Evolutionary conservation across 108 stramenopile genomes (phyloP), one percentile per base, ranked within the genome.

Genomic region (Skeletonema grethae): DNA sequence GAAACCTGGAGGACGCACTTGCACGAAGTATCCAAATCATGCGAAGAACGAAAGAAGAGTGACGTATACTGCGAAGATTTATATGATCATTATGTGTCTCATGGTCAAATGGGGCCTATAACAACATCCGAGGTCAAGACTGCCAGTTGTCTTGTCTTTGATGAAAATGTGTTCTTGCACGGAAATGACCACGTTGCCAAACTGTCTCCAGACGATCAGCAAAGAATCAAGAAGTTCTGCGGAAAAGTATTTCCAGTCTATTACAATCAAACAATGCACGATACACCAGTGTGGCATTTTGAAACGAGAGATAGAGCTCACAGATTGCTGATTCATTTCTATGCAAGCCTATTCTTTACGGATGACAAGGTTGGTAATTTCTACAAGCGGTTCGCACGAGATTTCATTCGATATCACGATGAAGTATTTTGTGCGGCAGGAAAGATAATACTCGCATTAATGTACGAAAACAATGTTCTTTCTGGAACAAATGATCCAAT

Each of bases 401-500:
- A 94, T 67, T 86, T 76, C 46, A 70, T 96, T 63, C 88, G 87
- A 63, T 93, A 89, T 69, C 79, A 76, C n/a, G 89, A 96, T 67
- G 75, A 86, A 63, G 92, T 96, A 20, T 90, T 90, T 63, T 96
- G 95, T 69, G 89, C 88, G 31, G 92, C 92, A 41, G 92, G 90
- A n/a, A 87, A 89, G 59, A 84, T 95, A 65, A 88, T 95, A 32
- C 50, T 34, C 12, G 28, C 89, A 1, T 61, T 97, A 32, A 89
- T 90, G 30, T 72, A 80, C 34, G 87, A 93, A 62, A 25, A 31
- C 16, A 77, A 56, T 76, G 73, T 25, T 82, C 82, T 12, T 77
- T 82, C 89, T 53, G 50, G 50, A 3, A 53, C 8, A 20, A 53
- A 1, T 8, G 22, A 53, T 53, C 50, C 50, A 45, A 74, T 1